A percentile compares a stretch with the other conserved stretches of the same genome.
These are phyloP conservation scores for Phytophthora lateralis DNA, from an alignment of 352 stramenopile species.

Conservation along the genomic window DNA sequence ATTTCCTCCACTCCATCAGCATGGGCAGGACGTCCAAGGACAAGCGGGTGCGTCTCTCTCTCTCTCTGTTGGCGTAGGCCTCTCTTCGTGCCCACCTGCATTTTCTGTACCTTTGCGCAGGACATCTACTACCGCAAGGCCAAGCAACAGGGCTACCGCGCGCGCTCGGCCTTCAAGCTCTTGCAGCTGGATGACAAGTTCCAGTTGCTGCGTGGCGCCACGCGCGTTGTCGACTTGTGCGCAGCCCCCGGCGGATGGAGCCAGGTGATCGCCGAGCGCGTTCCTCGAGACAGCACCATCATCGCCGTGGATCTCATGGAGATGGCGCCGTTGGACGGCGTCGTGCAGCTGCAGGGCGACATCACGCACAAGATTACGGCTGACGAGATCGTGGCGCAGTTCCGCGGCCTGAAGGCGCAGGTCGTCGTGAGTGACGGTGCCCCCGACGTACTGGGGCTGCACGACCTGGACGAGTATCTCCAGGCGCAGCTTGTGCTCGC, in stretches of 20 bases:
- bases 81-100: not conserved
- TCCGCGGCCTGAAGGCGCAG: conserved; percentile 90
- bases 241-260: conserved; percentile 87
- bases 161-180: conserved; percentile 98
- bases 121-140: conserved; percentile 95
- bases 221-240: conserved; percentile 83
- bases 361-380: conserved; percentile 83
- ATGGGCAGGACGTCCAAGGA: conserved; percentile 93
- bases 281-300: conserved; percentile 55
- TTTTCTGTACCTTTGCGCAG: conserved; percentile 25
- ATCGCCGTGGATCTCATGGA: conserved; percentile 91
- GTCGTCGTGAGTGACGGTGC: conserved; percentile 99
- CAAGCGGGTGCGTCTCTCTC: conserved; percentile 76
- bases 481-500: conserved; percentile 82
- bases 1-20: conserved; percentile 12
- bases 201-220: conserved; percentile 91
- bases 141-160: conserved; percentile 95
- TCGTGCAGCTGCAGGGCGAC: conserved; percentile 79
- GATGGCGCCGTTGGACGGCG: conserved; percentile 96
- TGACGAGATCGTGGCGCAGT: conserved; percentile 72
- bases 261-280: conserved; percentile 81
- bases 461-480: conserved; percentile 85
- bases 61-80: not conserved
- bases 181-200: conserved; percentile 99
- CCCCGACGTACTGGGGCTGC: conserved; percentile 94